Conservation (phyloP, 768 basidiomycete species). For the Rhizopogon vulgaris region DNA sequence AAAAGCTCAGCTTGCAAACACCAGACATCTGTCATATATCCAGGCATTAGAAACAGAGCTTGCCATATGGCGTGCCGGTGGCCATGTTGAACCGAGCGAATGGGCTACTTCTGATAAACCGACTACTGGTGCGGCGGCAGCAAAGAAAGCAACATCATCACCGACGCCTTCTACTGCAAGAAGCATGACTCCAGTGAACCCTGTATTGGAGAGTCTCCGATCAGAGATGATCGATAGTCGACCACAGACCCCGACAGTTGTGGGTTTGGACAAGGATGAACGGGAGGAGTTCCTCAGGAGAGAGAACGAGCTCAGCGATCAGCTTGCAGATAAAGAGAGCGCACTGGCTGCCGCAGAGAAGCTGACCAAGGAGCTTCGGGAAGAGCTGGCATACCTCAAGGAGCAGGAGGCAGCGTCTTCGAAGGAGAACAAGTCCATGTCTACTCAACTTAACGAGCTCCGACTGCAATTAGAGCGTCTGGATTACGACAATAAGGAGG, state of each 20-base stretch:
- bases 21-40: conserved; percentile 81
- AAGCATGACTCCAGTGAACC: conserved; percentile 72
- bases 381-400: conserved; percentile 85
- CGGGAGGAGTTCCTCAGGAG: conserved; percentile 93
- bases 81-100: conserved; percentile 72
- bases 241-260: conserved; percentile 87
- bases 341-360: conserved; percentile 76
- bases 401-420: conserved; percentile 81
- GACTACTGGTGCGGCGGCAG: conserved; percentile 31
- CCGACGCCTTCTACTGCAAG: conserved; percentile 63
- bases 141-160: conserved; percentile 46
- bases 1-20: conserved; percentile 84
- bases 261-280: conserved; percentile 91
- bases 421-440: conserved; percentile 93
- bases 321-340: conserved; percentile 87
- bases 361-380: conserved; percentile 79
- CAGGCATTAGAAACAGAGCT: conserved; percentile 88
- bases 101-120: conserved; percentile 74
- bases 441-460: conserved; percentile 87
- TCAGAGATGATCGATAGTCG: conserved; percentile 66
- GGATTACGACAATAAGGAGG: conserved; percentile 95
- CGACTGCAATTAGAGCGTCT: conserved; percentile 87
- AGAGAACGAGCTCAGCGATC: conserved; percentile 95
- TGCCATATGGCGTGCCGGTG: conserved; percentile 83
- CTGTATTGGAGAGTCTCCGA: conserved; percentile 63